Evolutionary conservation across 2,329 filamentous ascomycete genomes (phyloP).

Genomic region (Sodiomyces alkalinus): DNA sequence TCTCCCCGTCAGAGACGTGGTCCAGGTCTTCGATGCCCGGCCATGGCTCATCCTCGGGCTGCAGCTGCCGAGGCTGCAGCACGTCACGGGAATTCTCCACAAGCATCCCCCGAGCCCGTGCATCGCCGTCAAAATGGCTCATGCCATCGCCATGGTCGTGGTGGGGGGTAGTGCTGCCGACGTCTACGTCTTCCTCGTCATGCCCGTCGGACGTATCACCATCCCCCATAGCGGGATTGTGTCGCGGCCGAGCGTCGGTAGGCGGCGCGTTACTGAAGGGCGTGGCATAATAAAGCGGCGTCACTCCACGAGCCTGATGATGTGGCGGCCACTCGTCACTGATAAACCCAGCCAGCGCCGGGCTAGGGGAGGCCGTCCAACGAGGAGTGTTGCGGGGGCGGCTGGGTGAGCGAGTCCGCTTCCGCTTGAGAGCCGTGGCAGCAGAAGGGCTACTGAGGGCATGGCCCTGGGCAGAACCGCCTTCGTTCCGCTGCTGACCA

Average conservation of each 20-base stretch:
- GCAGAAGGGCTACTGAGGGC: constrained; percentile 12
- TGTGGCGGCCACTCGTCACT: constrained; percentile 16
- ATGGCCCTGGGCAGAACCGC: constrained; percentile 3
- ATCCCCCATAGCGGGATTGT: constrained; percentile 4
- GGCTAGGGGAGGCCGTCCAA: constrained; percentile 34
- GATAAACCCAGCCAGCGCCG: constrained; percentile 17
- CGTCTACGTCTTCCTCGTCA: constrained; percentile 11
- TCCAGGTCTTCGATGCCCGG: constrained; percentile 38
- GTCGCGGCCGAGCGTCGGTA: constrained; percentile 20
- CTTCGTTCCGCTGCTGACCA: constrained; percentile 11
- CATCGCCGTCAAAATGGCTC: constrained; percentile 13
- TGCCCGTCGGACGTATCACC: constrained; percentile 11
- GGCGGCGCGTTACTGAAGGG: constrained; percentile 50
- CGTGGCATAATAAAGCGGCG: constrained; percentile 60
- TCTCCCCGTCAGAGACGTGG: constrained; percentile 32
- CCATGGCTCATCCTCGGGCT: constrained; percentile 41
- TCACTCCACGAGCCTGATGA: constrained; percentile 24
- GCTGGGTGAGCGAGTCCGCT: constrained; percentile 44
- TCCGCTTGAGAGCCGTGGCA: constrained; percentile 20
- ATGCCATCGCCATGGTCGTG: constrained; percentile 13
- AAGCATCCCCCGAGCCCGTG: constrained; percentile 12
- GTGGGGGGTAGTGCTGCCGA: constrained; percentile 13
- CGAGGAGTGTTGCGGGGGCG: constrained; percentile 37
- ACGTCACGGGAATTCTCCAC: no score
- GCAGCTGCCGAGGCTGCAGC: constrained; percentile 16